Percentiles rank a stretch among this genome's conserved stretches.
phyloP scores from a whole-genome alignment of 257 asterid genomes.

The Nicotiana knightiana region DNA sequence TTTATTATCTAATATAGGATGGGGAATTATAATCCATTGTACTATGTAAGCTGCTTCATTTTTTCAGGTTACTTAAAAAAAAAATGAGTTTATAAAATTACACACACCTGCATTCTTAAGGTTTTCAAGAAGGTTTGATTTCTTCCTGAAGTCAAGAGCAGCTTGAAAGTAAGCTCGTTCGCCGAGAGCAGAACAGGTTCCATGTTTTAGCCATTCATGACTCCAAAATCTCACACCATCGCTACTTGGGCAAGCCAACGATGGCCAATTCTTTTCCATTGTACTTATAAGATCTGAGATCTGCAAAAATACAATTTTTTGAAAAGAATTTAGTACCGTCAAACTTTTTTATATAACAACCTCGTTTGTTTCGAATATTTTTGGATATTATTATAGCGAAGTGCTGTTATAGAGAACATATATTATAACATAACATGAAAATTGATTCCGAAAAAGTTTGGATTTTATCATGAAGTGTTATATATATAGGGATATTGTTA shows the following conservation, averaged over 20 bases:
- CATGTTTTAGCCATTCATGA: conserved; percentile 87
- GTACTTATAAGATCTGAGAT: conserved; percentile 43
- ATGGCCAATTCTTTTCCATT: conserved; percentile 75
- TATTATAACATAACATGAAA: too few species aligned
- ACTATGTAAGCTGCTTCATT: background rate
- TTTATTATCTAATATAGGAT: too few species aligned
- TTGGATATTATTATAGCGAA: too few species aligned
- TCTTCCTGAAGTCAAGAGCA: conserved; percentile 51
- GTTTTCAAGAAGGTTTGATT: conserved; percentile 49
- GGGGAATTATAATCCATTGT: too few species aligned
- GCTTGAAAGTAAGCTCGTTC: conserved; percentile 45
- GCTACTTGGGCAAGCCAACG: conserved; percentile 66
- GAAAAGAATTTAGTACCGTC: background rate
- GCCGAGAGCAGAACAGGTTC: conserved; percentile 58
- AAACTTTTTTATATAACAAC: too few species aligned
- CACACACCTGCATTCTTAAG: conserved; percentile 47
- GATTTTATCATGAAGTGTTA: too few species aligned
- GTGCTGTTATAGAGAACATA: too few species aligned
- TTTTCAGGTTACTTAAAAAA: background rate
- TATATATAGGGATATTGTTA: too few species aligned
- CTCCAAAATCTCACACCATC: conserved; percentile 61
- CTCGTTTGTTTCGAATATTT: too few species aligned
- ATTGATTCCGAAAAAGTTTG: too few species aligned
- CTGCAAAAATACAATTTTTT: conserved; percentile 16
- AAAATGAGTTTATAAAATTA: background rate